phyloP scores from a whole-genome alignment of 371 early-diverging fungal species.

The Mortierella sp. region DNA sequence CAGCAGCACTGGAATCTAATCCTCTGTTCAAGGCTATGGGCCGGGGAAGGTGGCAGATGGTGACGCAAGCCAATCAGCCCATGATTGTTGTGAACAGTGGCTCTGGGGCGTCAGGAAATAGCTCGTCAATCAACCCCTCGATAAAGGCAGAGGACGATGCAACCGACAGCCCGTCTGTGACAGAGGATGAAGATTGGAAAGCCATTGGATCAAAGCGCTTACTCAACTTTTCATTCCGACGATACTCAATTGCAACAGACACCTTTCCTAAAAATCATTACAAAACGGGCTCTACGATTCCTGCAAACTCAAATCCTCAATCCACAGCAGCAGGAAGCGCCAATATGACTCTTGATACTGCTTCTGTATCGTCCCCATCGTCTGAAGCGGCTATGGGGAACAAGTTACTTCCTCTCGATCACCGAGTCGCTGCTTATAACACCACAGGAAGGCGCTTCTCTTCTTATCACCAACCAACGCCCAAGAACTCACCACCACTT shows the following conservation, averaged over 20 bases:
- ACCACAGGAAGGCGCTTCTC: slow-evolving; percentile 48
- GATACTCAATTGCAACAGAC: slow-evolving; percentile 56
- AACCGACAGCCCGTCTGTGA: slow-evolving; percentile 55
- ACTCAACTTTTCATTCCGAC: slow-evolving; percentile 50
- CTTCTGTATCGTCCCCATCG: slow-evolving; percentile 23
- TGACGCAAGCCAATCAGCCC: slow-evolving; percentile 41
- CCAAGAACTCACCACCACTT: slow-evolving; percentile 56
- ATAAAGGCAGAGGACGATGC: slow-evolving; percentile 46
- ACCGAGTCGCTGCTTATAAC: slow-evolving; percentile 28
- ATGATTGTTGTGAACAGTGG: slow-evolving; percentile 32
- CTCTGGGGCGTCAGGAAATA: slow-evolving; percentile 14
- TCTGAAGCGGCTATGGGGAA: slow-evolving; percentile 27
- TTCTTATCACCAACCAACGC: slow-evolving; percentile 56
- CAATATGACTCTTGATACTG: slow-evolving; percentile 6
- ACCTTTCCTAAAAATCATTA: slow-evolving; percentile 52
- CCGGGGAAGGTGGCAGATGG: slow-evolving; percentile 58
- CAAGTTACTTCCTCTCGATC: slow-evolving; percentile 36
- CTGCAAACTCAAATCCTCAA: slow-evolving; percentile 29
- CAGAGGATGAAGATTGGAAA: slow-evolving; percentile 59
- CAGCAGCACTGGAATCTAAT: slow-evolving; percentile 55
- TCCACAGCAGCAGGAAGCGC: neutral
- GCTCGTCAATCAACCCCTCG: slow-evolving; percentile 19
- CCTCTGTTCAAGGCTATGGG: slow-evolving; percentile 56
- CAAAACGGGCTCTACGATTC: slow-evolving; percentile 32
- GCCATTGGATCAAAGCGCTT: slow-evolving; percentile 55